Evolutionary conservation across 768 basidiomycete species (phyloP), one percentile per base, ranked within the genome.

Genomic region (Dendrothele bispora): DNA sequence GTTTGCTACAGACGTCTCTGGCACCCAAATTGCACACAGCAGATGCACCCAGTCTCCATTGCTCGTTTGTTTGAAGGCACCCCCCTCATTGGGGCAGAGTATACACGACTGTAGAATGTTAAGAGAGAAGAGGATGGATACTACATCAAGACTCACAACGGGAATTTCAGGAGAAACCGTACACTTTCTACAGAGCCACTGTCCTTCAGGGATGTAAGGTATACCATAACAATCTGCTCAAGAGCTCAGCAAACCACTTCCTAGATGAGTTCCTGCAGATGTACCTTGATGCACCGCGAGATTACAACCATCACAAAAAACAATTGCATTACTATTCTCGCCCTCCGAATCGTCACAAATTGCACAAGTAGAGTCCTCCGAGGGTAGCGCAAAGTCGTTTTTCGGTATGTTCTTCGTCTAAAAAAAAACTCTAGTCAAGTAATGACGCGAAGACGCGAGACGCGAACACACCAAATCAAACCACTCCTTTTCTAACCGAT

Each of bases 231-330:
- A 99, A 63, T 99, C 97, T 97, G 54, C 3, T 15, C 34, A 39
- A 38, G 24, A 26, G 14, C 43, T 39, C 40, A 15, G 6, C 7
- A 18, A 15, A 4, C 14, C 14, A 27, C 10, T 29, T 22, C 15
- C 3, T 29, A n/a, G 18, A 25, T 12, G 3, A 32, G n/a, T 10
- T 10, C 30, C 30, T 32, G 30, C 10, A 10, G 26, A 55, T 78
- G 44, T 50, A 90, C 95, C 95, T 79, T 99, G 97, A 71, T 99
- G 97, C n/a, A 99, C 97, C 8, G 97, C 97, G 22, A 99, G 71
- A 66, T 98, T 98, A 65, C 97, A 99, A 0, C 95, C 97, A 62
- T 99, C 97, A 63, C 97, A 99, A 61, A 99, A 99, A 5, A 99
- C 95, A 57, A 98, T 99, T 6, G 94, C 97, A 64, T 98, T 99